phyloP scores from a whole-genome alignment of 2,329 filamentous ascomycete species.

The Acrodontium crateriforme region DNA sequence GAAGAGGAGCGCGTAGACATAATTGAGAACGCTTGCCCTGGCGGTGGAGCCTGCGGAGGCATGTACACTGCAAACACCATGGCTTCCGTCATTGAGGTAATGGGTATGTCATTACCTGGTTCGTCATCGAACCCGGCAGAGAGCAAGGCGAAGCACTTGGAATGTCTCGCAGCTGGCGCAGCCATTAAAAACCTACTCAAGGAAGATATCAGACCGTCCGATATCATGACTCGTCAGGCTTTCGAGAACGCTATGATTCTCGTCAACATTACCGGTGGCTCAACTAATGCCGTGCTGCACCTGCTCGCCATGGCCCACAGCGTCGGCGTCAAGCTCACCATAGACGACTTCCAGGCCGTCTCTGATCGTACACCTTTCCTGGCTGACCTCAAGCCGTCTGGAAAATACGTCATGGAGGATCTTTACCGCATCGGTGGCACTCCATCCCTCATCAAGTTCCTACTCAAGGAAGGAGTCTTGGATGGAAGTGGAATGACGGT shows the following conservation, averaged over 20 bases:
- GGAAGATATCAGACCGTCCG: constrained; percentile 35
- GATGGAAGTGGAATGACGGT: constrained; percentile 36
- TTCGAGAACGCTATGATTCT: constrained; percentile 40
- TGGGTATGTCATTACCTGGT: constrained; percentile 38
- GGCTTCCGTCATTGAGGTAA: constrained; percentile 37
- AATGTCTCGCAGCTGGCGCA: constrained; percentile 35
- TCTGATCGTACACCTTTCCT: constrained; percentile 37
- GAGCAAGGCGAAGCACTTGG: constrained; percentile 36
- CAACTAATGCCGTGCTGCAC: constrained; percentile 38
- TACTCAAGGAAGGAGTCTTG: constrained; percentile 35
- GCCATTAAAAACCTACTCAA: constrained; percentile 38
- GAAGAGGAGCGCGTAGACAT: constrained; percentile 91
- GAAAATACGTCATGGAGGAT: constrained; percentile 46
- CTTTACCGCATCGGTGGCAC: constrained; percentile 40
- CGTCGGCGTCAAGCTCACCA: constrained; percentile 33
- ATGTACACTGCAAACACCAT: constrained; percentile 49
- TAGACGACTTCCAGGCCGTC: constrained; percentile 39
- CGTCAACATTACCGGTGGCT: constrained; percentile 36
- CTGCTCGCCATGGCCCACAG: constrained; percentile 38
- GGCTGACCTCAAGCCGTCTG: constrained; percentile 38
- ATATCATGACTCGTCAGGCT: constrained; percentile 36
- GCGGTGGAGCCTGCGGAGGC: constrained; percentile 69
- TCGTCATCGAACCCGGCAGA: constrained; percentile 38
- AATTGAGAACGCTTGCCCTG: constrained; percentile 80
- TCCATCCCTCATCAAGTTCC: constrained; percentile 35